Conservation (phyloP, 805 yeast species). For the Lachancea dasiensis region DNA sequence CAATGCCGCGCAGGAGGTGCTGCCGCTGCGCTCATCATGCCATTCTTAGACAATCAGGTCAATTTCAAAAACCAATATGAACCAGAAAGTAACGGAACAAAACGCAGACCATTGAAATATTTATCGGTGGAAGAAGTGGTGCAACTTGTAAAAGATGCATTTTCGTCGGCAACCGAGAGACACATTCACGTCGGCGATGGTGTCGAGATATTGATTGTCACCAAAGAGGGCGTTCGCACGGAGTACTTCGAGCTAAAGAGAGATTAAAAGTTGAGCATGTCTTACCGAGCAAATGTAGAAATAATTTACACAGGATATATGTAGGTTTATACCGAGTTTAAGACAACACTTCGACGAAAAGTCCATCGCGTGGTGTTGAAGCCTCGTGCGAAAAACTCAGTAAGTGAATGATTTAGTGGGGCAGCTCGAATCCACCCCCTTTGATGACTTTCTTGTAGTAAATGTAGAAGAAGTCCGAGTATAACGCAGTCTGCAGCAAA, state of each 20-base stretch:
- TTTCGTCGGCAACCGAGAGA: slow-evolving; percentile 94
- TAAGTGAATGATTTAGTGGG: slow-evolving; percentile 34
- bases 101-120: slow-evolving; percentile 54
- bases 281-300: neutral
- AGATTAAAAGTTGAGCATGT: slow-evolving; percentile 44
- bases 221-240: slow-evolving; percentile 85
- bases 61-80: slow-evolving; percentile 89
- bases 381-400: no score
- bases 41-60: slow-evolving; percentile 95
- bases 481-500: slow-evolving; percentile 73
- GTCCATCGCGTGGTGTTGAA: no score
- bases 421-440: slow-evolving; percentile 71
- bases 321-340: neutral
- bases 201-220: slow-evolving; percentile 80
- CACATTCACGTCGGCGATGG: slow-evolving; percentile 99
- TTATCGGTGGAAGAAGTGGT: slow-evolving; percentile 80
- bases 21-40: slow-evolving; percentile 93
- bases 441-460: slow-evolving; percentile 78
- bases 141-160: slow-evolving; percentile 86
- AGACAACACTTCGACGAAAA: no score
- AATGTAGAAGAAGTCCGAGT: slow-evolving; percentile 93
- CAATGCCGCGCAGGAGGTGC: slow-evolving; percentile 98
- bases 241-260: slow-evolving; percentile 83
- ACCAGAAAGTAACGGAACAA: slow-evolving; percentile 67
- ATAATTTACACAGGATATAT: slow-evolving; percentile 1